A percentile compares a stretch with the other conserved stretches of the same genome.
These are phyloP conservation scores for Sphaerulina vaccinii DNA, from an alignment of 2,329 filamentous ascomycete genomes.

Conservation along the genomic window DNA sequence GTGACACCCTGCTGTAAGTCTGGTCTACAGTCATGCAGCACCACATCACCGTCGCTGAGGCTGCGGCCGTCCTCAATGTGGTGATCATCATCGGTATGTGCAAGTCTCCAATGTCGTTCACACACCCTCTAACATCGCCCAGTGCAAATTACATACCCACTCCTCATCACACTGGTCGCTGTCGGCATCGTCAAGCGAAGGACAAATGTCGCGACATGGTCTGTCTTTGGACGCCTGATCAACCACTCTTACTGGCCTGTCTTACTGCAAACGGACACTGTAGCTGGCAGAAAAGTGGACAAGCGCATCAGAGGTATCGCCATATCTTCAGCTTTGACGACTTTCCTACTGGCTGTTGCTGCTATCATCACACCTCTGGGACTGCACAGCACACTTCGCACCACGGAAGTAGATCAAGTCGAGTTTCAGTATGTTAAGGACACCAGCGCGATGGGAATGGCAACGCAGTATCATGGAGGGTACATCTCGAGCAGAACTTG, in stretches of 20 bases:
- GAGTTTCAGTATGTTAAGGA: constrained; percentile 7
- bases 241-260: constrained; percentile 14
- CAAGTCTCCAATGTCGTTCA: neutral
- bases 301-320: constrained; percentile 6
- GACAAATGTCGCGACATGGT: constrained; percentile 16
- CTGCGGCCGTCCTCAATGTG: constrained; percentile 13
- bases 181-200: constrained; percentile 9
- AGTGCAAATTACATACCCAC: constrained; percentile 14
- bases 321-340: neutral
- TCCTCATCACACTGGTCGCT: constrained; percentile 11
- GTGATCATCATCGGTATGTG: constrained; percentile 11
- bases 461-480: constrained; percentile 3
- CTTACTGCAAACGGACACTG: constrained; percentile 10
- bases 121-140: neutral
- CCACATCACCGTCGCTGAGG: constrained; percentile 12
- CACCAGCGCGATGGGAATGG: constrained; percentile 6
- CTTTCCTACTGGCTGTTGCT: constrained; percentile 8
- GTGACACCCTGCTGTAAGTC: neutral
- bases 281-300: constrained; percentile 8
- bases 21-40: neutral
- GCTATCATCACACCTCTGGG: constrained; percentile 12
- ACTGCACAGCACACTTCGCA: neutral
- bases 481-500: constrained; percentile 8
- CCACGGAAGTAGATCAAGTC: neutral
- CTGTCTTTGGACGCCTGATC: constrained; percentile 14